A percentile compares a stretch with the other conserved stretches of the same genome.
These are phyloP conservation scores for Suillus decipiens DNA, from an alignment of 768 basidiomycete genomes.

Conservation along the genomic window DNA sequence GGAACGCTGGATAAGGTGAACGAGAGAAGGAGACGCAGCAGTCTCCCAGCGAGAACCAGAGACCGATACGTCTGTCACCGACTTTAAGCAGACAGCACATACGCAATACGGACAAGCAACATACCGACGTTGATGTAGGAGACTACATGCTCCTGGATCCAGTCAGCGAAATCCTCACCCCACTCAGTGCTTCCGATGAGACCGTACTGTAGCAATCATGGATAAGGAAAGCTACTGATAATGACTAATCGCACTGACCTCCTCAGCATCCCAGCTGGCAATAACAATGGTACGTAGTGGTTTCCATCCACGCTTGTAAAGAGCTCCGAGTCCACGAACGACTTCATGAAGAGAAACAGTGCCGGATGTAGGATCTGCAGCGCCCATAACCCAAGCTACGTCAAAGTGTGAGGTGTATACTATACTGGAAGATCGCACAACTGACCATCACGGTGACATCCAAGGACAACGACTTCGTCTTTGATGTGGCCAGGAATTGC, in stretches of 20 bases:
- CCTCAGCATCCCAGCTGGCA: constrained; percentile 82
- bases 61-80: constrained; percentile 52
- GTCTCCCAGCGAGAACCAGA: constrained; percentile 53
- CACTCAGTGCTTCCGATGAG: constrained; percentile 89
- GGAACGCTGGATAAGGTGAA: constrained; percentile 53
- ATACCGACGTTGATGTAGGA: constrained; percentile 81
- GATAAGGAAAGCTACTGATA: constrained; percentile 1
- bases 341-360: constrained; percentile 58
- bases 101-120: constrained; percentile 16
- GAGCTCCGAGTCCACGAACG: constrained; percentile 53
- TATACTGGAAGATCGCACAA: constrained; percentile 4
- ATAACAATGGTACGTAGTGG: constrained; percentile 72
- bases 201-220: constrained; percentile 46
- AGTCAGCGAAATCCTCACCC: constrained; percentile 88
- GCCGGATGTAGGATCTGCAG: constrained; percentile 56
- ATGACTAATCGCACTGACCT: constrained; percentile 37
- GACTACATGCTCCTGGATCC: constrained; percentile 78
- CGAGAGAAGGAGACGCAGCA: constrained; percentile 63
- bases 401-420: constrained; percentile 7
- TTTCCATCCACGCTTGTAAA: constrained; percentile 62
- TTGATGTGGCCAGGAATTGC: constrained; percentile 81
- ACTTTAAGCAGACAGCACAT: constrained; percentile 10
- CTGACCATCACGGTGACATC: constrained; percentile 87
- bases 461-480: constrained; percentile 85
- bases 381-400: constrained; percentile 46